Conservation (phyloP, 2,329 filamentous ascomycete species). For the Penicillium concentricum region DNA sequence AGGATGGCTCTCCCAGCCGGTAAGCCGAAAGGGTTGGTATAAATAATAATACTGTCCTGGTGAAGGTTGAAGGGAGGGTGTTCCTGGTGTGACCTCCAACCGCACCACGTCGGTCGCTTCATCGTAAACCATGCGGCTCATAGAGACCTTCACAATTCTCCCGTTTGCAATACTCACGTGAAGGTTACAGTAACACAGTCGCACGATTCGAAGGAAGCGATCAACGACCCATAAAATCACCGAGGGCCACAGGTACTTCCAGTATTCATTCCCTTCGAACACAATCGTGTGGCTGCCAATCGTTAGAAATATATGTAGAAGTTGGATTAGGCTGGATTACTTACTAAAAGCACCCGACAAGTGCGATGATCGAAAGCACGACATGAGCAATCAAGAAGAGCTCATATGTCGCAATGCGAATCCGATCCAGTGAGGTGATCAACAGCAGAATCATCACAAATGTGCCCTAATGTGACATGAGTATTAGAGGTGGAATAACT, state of each 20-base stretch:
- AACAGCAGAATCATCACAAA: conserved; percentile 44
- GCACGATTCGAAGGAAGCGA: conserved; percentile 44
- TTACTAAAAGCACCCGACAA: conserved; percentile 52
- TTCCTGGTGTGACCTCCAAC: conserved; percentile 45
- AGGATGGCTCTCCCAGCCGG: conserved; percentile 53
- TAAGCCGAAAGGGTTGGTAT: conserved; percentile 46
- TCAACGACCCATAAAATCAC: conserved; percentile 52
- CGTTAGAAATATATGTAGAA: not conserved
- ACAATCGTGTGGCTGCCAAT: conserved; percentile 47
- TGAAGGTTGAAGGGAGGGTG: conserved; percentile 33
- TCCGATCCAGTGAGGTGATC: conserved; percentile 47
- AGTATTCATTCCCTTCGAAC: conserved; percentile 49
- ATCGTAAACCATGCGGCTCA: conserved; percentile 45
- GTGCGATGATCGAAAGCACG: conserved; percentile 37
- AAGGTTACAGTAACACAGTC: conserved; percentile 47
- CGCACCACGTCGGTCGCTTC: conserved; percentile 47
- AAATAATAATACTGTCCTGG: conserved; percentile 54
- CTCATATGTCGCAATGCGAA: conserved; percentile 48
- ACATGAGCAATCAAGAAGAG: conserved; percentile 44
- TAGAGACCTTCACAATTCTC: conserved; percentile 30
- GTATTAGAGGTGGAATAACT: not conserved
- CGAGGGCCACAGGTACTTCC: conserved; percentile 52
- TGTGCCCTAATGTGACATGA: conserved; percentile 25
- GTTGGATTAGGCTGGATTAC: conserved; percentile 11
- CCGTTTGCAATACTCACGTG: conserved; percentile 28